Base-by-base conservation (phyloP, 257 asterid species). In the Solanum ahanhuiri region DNA sequence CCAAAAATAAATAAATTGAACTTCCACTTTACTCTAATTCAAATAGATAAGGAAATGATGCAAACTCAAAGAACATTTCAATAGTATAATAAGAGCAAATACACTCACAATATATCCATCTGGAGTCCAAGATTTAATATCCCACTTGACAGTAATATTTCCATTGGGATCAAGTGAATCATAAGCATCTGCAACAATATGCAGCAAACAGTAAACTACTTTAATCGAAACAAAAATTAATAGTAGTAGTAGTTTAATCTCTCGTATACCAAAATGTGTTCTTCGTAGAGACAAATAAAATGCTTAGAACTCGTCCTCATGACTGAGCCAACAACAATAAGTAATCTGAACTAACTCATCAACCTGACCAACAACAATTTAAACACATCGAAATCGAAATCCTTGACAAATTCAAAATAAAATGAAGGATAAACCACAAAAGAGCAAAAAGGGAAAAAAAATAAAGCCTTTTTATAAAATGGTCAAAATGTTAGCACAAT, bases 141-240 rank as follows among this genome's bases (percentile, higher is more conserved):
- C 97, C 95, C 97, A 94, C 87, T 91, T 94, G 37, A 94, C 63
- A 5, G 94, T 91, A 72, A 94, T 89, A 67, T 92, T 92, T 31
- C 94, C 97, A 79, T 34, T 83, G 10, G 94, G 95, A 87, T 91
- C 97, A 31, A 92, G 90, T 37, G 92, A 84, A 84, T 93, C 96
- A 86, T 91, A 90, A 85, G 93, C 95, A 83, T 92, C 94, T 93
- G 92, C 88, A 91, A 12, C 25, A 66, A 58, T 64, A 82, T 57
- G 48, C 76, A 25, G 9, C 82, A 86, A n/a, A 7, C 58, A 54
- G 23, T 28, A 4, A 63, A 83, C 31, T 35, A 41, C 45, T 30
- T 14, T 58, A 34, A 22, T 75, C 79, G 12, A 33, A 84, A 48
- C 22, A 22, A 51, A 30, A 31, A 22, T n/a, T 15, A 8, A 2